Base-by-base conservation (phyloP, 179 eudicot genomes). In the Beta macrorhiza region DNA sequence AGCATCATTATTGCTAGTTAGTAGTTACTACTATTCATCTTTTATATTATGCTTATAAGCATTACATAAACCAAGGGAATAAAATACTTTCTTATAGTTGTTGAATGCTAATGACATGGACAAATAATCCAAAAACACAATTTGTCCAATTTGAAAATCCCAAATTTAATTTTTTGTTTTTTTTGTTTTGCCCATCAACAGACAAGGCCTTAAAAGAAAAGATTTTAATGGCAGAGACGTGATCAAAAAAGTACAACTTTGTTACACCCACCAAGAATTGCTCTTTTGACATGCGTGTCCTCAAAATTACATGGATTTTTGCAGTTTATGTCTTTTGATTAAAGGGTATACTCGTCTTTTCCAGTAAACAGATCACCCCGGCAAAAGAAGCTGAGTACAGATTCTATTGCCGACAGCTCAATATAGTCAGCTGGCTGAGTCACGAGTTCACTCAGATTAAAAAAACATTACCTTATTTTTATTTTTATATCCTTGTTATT, bases 321-420 rank as follows among this genome's bases (percentile, higher is more conserved):
- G 61, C 51, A 55, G 15, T 45, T 57, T 17, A 47, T 74, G 62
- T 49, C 75, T 58, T 67, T 19, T 17, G 1, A 67, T 69, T 37
- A 11, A 74, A 63, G 87, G 90, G 85, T 71, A 82, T 15, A 9
- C 1, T 80, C 5, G 91, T 85, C 83, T 76, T 87, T 85, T 68
- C 3, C 11, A 4, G 42, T 32, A 52, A 86, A 79, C 82, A 86
- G 45, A 67, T 85, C 80, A 80, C 71, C 69, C 82, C 73, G 78
- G 82, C 82, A 84, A 87, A 59, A 63, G 85, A 84, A 81, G 87
- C 82, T 77, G 78, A 79, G 65, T 52, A 57, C 87, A 84, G 80
- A 76, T 85, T 76, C 82, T 78, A 74, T 81, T 78, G 83, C 89
- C 85, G 90, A 88, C 87, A 81, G 84, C 84, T 80, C 84, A 82